These are phyloP conservation scores for Jasminum sambac DNA, from an alignment of 257 asterid genomes.

Conservation along the genomic window DNA sequence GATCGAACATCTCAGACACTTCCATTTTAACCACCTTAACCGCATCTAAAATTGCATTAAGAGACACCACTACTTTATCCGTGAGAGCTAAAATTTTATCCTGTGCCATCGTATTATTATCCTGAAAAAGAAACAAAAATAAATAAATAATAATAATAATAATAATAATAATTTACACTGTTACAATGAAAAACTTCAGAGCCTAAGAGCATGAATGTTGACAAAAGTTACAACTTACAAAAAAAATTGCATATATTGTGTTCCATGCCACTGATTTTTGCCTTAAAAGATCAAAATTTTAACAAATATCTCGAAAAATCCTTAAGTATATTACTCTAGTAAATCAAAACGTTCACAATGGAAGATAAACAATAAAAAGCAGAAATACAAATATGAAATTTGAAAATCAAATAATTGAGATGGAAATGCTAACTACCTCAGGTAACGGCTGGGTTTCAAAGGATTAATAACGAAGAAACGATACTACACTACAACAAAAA, in stretches of 20 bases:
- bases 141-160: too few relatives aligned
- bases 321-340: too few relatives aligned
- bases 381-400: too few relatives aligned
- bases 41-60: constrained; percentile 51
- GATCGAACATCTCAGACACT: constrained; percentile 50
- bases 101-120: constrained; percentile 38
- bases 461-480: too few relatives aligned
- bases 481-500: too few relatives aligned
- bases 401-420: too few relatives aligned
- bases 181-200: not conserved
- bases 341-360: too few relatives aligned
- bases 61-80: constrained; percentile 48
- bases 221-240: not conserved
- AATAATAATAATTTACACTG: too few relatives aligned
- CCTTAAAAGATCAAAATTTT: not conserved
- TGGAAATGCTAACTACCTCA: too few relatives aligned
- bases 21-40: constrained; percentile 53
- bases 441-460: too few relatives aligned
- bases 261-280: not conserved
- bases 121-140: constrained; percentile 28
- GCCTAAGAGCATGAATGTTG: not conserved
- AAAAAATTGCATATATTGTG: too few relatives aligned
- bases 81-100: constrained; percentile 59
- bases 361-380: too few relatives aligned
- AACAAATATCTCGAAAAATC: not conserved